phyloP scores from a whole-genome alignment of 306 rosid species.

The Quercus bicolor region DNA sequence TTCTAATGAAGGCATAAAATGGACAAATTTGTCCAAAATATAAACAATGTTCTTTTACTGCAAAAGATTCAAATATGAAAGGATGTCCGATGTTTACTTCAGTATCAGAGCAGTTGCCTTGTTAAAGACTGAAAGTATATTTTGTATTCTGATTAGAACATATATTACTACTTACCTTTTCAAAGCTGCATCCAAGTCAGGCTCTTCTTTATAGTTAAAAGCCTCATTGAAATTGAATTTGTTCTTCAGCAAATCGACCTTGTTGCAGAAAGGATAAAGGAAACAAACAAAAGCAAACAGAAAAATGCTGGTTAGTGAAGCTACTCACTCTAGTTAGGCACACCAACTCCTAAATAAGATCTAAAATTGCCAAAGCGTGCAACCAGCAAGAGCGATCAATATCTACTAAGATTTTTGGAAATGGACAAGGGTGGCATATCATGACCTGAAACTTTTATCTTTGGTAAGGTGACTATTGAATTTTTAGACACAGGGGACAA shows the following conservation, averaged over 20 bases:
- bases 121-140: background rate
- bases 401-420: background rate
- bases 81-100: background rate
- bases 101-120: background rate
- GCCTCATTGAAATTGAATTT: slow-evolving; percentile 29
- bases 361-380: too few relatives aligned
- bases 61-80: too few relatives aligned
- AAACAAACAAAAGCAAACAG: background rate
- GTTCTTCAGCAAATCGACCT: slow-evolving; percentile 30
- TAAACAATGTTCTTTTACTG: too few relatives aligned
- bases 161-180: background rate
- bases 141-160: background rate
- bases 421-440: too few relatives aligned
- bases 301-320: background rate
- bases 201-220: slow-evolving; percentile 39
- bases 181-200: slow-evolving; percentile 29
- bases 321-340: background rate
- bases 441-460: too few relatives aligned
- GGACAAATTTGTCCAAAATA: too few relatives aligned
- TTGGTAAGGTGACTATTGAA: too few relatives aligned
- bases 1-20: too few relatives aligned
- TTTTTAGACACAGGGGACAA: too few relatives aligned
- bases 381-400: too few relatives aligned
- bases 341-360: too few relatives aligned
- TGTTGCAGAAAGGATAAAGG: background rate